Evolutionary conservation across 1,284 basidiomycete genomes (phyloP).

Genomic region (Ceratobasidium papillatum): DNA sequence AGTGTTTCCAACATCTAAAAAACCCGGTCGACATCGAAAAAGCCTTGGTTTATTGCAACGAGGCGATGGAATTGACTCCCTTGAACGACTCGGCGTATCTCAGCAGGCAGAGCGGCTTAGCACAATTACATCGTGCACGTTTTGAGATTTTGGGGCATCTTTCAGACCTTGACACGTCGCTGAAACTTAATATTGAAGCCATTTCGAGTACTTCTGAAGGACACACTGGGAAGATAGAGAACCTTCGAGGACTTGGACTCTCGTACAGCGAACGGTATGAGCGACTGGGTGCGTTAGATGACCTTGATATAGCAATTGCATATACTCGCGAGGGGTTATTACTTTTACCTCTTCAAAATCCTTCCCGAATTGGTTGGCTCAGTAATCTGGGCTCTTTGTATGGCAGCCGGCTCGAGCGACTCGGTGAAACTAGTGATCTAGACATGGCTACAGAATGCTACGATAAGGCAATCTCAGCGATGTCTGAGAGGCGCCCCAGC

Average conservation of each 20-base stretch:
- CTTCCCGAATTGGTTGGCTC: neutral
- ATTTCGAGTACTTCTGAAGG: neutral
- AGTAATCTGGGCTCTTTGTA: neutral
- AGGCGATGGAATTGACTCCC: neutral
- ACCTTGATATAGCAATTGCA: neutral
- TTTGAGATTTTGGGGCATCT: neutral
- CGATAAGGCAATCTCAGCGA: neutral
- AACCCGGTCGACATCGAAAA: neutral
- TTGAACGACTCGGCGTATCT: neutral
- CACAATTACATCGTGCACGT: too few species aligned
- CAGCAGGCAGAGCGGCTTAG: neutral
- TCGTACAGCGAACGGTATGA: neutral
- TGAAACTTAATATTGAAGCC: neutral
- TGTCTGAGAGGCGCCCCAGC: neutral
- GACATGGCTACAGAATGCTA: neutral
- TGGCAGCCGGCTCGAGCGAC: neutral
- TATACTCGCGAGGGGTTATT: neutral
- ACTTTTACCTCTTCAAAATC: neutral
- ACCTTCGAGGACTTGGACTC: neutral
- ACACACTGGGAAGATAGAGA: neutral
- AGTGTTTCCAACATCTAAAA: neutral
- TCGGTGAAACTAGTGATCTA: neutral
- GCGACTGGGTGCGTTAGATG: neutral
- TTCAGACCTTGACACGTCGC: neutral
- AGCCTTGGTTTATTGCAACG: neutral